Base-by-base conservation (phyloP, 345 rosid species). In the Camelina laxa region DNA sequence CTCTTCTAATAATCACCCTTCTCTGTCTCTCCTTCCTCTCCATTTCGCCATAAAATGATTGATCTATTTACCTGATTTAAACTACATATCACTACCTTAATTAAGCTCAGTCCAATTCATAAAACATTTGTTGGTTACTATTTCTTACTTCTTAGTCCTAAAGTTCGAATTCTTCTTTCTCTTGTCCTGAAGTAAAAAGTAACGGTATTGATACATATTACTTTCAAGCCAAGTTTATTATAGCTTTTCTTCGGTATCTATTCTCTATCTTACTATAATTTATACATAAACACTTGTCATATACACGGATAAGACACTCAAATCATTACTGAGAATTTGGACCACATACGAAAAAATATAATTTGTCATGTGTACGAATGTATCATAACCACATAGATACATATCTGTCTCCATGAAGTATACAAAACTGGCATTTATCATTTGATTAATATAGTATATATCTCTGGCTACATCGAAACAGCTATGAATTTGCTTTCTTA, bases 1-100 rank as follows among this genome's bases (percentile, higher is more conserved):
- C 74, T 41, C 77, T 72, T 75, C 56, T 59, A 72, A 75, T 30
- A 17, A 80, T 74, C 48, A 64, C 47, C 49, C 75, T 45, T 47
- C 49, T 24, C 22, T 50, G 12, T 48, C 11, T 16, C 53, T 16
- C 20, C 62, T 22, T 68, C 65, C 60, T 68, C 56, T 50, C 70
- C 2, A 10, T 39, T 14, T 36, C 45, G 12, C 15, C 74, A 74
- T 1, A 57, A 36, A 45, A 76, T 76, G 75, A 76, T 70, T 76
- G 75, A 70, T 56, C 70, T 76, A 63, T 38, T 31, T 36, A 49
- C 42, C 1, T 20, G 16, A 47, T 33, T 7, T 44, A 62, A 17
- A 36, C 19, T 35, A 39, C 39, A 7, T 49, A 17, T 16, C 30
- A n/a, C 17, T 41, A 56, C 33, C 19, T 15, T 19, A 39, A 55